Evolutionary conservation across 163 green algal species (phyloP).

Genomic region (Coccomyxa subellipsoidea): DNA sequence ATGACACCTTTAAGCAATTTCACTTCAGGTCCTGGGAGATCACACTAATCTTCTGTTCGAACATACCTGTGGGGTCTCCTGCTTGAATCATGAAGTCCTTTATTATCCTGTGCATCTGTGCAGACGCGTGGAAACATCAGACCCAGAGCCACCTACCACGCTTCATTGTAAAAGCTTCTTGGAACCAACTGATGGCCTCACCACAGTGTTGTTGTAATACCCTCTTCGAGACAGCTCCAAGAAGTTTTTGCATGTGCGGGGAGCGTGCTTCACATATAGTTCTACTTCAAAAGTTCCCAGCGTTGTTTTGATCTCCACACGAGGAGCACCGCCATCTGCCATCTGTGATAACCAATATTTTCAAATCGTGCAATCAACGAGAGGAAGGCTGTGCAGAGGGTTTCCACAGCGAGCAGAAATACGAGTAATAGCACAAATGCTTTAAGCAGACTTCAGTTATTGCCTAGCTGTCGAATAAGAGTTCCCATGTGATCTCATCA

Average conservation of each 20-base stretch:
- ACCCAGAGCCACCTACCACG: no score
- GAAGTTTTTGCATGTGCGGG: slow-evolving; percentile 84
- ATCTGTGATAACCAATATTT: no score
- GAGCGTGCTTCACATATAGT: slow-evolving; percentile 55
- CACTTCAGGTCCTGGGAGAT: neutral
- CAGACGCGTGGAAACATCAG: no score
- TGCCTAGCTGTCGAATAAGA: neutral
- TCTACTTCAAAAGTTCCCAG: slow-evolving; percentile 54
- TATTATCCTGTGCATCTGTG: slow-evolving; percentile 12
- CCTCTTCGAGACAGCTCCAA: slow-evolving; percentile 71
- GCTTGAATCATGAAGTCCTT: slow-evolving; percentile 80
- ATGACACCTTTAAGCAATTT: neutral
- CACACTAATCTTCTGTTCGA: neutral
- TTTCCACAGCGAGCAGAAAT: no score
- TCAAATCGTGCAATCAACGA: no score
- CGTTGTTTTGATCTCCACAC: slow-evolving; percentile 51
- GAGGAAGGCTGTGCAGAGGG: no score
- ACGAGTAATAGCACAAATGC: neutral
- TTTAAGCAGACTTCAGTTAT: neutral
- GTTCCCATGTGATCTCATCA: no score
- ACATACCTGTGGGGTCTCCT: slow-evolving; percentile 14
- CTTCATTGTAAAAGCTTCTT: no score
- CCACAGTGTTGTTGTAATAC: slow-evolving; percentile 89
- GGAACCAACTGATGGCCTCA: slow-evolving; percentile 22
- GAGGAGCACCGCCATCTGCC: slow-evolving; percentile 15